Evolutionary conservation across 129 eudicot species (phyloP), one percentile per base, ranked within the genome.

Genomic region (Centaurea solstitialis): DNA sequence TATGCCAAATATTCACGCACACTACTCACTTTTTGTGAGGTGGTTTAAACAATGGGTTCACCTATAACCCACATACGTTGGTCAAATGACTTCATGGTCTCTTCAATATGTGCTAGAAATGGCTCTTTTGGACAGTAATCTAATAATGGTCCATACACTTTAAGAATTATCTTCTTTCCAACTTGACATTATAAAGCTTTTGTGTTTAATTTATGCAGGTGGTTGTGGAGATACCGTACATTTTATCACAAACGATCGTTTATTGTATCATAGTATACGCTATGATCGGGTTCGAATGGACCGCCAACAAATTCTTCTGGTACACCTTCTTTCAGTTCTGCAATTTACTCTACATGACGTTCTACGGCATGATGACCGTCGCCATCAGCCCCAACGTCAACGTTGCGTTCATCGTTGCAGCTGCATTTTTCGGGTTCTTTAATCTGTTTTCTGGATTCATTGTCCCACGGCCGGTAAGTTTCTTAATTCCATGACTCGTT

Each of bases 231-330:
- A 50, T 85, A 62, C 91, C 91, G 0, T 85, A 87, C 20, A 4
- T 84, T 0, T 53, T 87, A 8, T 4, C 77, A 33, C 91, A 87
- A 75, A 40, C 87, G 7, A 9, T 67, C 7, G 79, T 71, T 3
- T 85, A 85, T 28, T 17, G 77, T 75, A 6, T 85, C 33, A 81
- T 87, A 39, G 88, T 85, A 20, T 87, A 85, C 10, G 80, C 91
- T 0, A 87, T 85, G 91, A 81, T 87, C 10, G 88, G 91, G 21
- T 87, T 87, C 30, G 80, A 87, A 0, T 87, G 91, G 91, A 82
- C 85, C 9, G 84, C 80, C 13, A 39, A 28, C 17, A 87, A 85
- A 45, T 87, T 84, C 75, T 40, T 81, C 17, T 87, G 88, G 90
- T 87, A 66, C 75, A 3, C 33, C 1, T 87, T 81, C 59, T 84